Conservation (phyloP, 306 rosid species). For the Gastrolobium villosum region DNA sequence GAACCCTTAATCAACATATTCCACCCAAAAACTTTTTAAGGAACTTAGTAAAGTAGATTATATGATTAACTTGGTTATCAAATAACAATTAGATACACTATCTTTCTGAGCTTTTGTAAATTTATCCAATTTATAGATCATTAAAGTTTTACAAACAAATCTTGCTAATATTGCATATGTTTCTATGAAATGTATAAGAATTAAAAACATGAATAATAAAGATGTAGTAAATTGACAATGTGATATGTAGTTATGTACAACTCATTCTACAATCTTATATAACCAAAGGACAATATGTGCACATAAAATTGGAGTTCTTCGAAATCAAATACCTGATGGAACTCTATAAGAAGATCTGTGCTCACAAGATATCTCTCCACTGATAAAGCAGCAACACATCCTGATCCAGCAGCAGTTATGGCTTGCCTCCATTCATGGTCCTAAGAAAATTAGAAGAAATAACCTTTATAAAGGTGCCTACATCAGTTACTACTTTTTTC, state of each 20-base stretch:
- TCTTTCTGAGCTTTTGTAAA: not conserved
- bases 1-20: too few relatives aligned
- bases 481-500: conserved; percentile 6
- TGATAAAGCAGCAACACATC: conserved; percentile 93
- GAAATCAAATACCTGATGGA: conserved; percentile 85
- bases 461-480: conserved; percentile 22
- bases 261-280: conserved; percentile 12
- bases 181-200: not conserved
- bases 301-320: conserved; percentile 24
- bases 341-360: conserved; percentile 81
- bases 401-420: conserved; percentile 96
- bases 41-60: not conserved
- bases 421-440: conserved; percentile 99
- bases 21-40: not conserved
- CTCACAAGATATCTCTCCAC: conserved; percentile 96
- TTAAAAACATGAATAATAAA: conserved; percentile 12
- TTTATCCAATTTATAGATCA: conserved; percentile 16
- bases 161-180: conserved; percentile 14
- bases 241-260: conserved; percentile 2
- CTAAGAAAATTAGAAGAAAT: conserved; percentile 50
- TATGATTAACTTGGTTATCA: conserved; percentile 7
- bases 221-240: conserved; percentile 20
- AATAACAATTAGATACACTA: conserved; percentile 22
- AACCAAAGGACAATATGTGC: conserved; percentile 35
- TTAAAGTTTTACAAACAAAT: conserved; percentile 38